Evolutionary conservation across 176 grass and related monocot species (phyloP).

Genomic region (Ampelocalamus luodianensis): DNA sequence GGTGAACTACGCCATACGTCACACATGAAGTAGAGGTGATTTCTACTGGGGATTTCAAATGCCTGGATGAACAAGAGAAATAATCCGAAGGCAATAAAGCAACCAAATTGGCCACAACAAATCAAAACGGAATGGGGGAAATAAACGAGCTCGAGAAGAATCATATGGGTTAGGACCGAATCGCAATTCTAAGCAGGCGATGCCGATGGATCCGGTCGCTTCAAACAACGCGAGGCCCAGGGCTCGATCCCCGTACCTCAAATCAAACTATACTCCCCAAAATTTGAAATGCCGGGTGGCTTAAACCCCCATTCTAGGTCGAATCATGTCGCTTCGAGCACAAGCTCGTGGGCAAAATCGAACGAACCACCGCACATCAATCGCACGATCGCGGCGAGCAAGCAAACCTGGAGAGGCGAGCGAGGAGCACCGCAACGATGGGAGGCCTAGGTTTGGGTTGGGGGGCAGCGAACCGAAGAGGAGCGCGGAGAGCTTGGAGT

Average conservation of each 20-base stretch:
- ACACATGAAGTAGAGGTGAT: neutral
- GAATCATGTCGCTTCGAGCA: neutral
- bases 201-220: neutral
- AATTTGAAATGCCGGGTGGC: neutral
- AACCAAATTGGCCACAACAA: neutral
- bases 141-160: neutral
- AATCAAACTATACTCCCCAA: neutral
- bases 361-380: neutral
- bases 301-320: neutral
- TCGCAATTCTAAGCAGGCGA: neutral
- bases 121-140: neutral
- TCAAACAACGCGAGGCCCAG: neutral
- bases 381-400: neutral
- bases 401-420: neutral
- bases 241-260: neutral
- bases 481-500: conserved; percentile 54
- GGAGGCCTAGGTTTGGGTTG: conserved; percentile 27
- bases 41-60: neutral
- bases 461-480: conserved; percentile 44
- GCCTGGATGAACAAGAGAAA: neutral
- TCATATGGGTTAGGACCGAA: neutral
- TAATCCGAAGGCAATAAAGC: neutral
- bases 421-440: neutral
- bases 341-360: neutral
- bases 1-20: too few relatives aligned